A percentile compares a stretch with the other conserved stretches of the same genome.
Conservation (phyloP, 495 filamentous ascomycete genomes). For the Choiromyces venosus region DNA sequence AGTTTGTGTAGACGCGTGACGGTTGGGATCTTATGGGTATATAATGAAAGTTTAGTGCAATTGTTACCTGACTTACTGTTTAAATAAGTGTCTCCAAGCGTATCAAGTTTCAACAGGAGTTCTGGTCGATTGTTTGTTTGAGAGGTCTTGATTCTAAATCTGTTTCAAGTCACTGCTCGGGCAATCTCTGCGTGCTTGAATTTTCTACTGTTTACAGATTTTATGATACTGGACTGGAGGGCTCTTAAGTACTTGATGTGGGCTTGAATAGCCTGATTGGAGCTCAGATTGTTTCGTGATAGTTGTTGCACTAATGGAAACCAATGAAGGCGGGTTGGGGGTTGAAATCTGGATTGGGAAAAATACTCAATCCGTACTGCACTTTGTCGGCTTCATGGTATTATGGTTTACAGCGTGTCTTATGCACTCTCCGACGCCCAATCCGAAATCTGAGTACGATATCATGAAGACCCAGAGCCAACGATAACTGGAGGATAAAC, state of each 20-base stretch:
- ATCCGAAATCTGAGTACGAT: no score
- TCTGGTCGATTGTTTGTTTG: background rate
- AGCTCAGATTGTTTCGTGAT: background rate
- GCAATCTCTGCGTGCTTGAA: background rate
- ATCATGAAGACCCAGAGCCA: no score
- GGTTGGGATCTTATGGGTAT: background rate
- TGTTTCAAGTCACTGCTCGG: background rate
- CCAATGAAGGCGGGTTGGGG: background rate
- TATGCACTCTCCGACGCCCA: no score
- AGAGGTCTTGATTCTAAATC: background rate
- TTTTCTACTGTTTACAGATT: background rate
- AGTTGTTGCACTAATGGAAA: background rate
- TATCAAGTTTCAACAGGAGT: background rate
- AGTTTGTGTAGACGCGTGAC: no score
- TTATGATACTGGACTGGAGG: background rate
- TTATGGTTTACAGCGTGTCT: background rate
- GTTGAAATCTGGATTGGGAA: background rate
- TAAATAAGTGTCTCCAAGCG: background rate
- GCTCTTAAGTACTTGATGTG: background rate
- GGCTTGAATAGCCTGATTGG: background rate
- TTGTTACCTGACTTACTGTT: background rate
- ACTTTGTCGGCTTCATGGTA: background rate
- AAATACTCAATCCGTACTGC: background rate
- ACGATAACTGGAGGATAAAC: background rate
- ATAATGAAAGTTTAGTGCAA: background rate